A percentile compares a stretch with the other conserved stretches of the same genome.
These are phyloP conservation scores for Neofusicoccum laricinum DNA, from an alignment of 2,329 filamentous ascomycete species.

Conservation along the genomic window DNA sequence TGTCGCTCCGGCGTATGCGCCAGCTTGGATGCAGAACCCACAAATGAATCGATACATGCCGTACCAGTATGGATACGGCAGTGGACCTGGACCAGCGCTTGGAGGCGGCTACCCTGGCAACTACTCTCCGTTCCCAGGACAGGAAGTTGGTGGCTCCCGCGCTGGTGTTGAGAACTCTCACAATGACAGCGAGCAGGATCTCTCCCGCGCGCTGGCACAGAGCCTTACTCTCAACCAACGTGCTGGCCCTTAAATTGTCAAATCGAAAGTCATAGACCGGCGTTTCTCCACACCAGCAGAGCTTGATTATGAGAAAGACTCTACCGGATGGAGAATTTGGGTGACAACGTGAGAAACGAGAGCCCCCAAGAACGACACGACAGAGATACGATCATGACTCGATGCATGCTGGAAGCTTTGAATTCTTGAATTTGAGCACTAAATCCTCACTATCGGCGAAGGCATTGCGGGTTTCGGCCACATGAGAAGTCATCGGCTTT, in stretches of 20 bases:
- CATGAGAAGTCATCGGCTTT: neutral
- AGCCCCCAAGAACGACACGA: neutral
- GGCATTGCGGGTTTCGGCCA: neutral
- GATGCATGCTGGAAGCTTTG: conserved; percentile 1
- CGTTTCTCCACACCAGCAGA: neutral
- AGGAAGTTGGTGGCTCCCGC: neutral
- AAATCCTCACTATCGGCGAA: neutral
- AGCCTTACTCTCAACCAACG: conserved; percentile 6
- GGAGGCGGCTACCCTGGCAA: conserved; percentile 8
- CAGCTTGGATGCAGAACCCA: conserved; percentile 12
- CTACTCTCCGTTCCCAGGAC: neutral
- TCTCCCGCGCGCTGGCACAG: neutral
- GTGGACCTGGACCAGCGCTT: neutral
- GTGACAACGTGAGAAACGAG: neutral
- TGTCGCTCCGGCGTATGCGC: conserved; percentile 12
- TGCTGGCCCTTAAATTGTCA: neutral
- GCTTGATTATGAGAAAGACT: neutral
- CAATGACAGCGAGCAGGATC: neutral
- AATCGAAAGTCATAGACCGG: neutral
- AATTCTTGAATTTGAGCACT: neutral
- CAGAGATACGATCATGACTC: conserved; percentile 3
- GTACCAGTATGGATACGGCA: conserved; percentile 1
- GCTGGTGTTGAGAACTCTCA: neutral
- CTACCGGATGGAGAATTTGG: neutral
- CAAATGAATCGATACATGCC: conserved; percentile 9